A percentile compares a stretch with the other conserved stretches of the same genome.
phyloP scores from a whole-genome alignment of 148 eudicot species.

The Fallopia convolvulus region DNA sequence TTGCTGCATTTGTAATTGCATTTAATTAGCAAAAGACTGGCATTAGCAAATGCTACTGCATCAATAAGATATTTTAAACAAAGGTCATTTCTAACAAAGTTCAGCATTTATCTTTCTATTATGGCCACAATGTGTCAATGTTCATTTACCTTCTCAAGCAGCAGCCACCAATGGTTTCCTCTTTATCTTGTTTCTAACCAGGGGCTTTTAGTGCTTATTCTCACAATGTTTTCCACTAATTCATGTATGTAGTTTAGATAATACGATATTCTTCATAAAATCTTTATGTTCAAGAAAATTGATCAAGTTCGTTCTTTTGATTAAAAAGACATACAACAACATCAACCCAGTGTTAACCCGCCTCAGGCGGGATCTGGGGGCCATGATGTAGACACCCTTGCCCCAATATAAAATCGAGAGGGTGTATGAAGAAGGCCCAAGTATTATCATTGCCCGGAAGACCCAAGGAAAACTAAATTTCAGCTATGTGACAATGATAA shows the following conservation, averaged over 20 bases:
- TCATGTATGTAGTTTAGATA: not conserved
- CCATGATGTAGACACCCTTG: too few relatives aligned
- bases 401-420: too few relatives aligned
- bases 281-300: not conserved
- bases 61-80: not conserved
- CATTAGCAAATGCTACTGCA: not conserved
- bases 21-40: not conserved
- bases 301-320: not conserved
- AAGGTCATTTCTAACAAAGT: not conserved
- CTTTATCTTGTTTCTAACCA: not conserved
- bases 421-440: too few relatives aligned
- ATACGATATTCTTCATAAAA: not conserved
- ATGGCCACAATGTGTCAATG: not conserved
- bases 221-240: not conserved
- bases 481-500: too few relatives aligned
- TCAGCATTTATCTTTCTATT: not conserved
- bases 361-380: too few relatives aligned
- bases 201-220: not conserved
- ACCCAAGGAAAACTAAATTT: too few relatives aligned
- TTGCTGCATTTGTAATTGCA: not conserved
- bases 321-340: not conserved
- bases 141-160: not conserved
- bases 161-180: not conserved
- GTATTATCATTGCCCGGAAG: too few relatives aligned
- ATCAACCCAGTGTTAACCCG: too few relatives aligned